Conservation (phyloP, 495 filamentous ascomycete genomes). For the Penicillium chermesinum region DNA sequence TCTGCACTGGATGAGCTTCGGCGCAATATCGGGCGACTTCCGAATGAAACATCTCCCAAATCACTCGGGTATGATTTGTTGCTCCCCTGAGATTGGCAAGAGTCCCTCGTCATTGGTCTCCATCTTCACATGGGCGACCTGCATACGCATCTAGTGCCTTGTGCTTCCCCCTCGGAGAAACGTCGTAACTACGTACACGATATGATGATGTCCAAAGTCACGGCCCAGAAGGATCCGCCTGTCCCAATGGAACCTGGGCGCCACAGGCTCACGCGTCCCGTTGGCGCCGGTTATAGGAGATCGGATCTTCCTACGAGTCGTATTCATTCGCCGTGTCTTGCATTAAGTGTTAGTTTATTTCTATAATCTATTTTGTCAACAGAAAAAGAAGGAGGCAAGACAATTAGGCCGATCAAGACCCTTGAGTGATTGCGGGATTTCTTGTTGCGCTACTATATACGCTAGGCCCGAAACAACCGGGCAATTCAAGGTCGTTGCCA, state of each 20-base stretch:
- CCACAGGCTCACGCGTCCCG: not conserved
- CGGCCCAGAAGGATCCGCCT: too few relatives aligned
- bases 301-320: too few relatives aligned
- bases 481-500: not conserved
- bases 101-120: not conserved
- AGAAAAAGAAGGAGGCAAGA: not conserved
- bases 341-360: too few relatives aligned
- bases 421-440: slow-evolving; percentile 6
- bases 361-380: not conserved
- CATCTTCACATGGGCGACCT: not conserved
- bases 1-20: not conserved
- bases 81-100: too few relatives aligned
- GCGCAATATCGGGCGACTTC: not conserved
- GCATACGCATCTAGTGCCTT: not conserved
- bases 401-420: not conserved
- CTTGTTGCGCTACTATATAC: not conserved
- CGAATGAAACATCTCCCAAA: not conserved
- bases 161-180: not conserved
- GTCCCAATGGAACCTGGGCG: too few relatives aligned
- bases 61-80: too few relatives aligned
- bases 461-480: not conserved
- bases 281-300: not conserved
- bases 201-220: not conserved
- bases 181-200: not conserved
- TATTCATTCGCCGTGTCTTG: too few relatives aligned